Evolutionary conservation across 23 red algal genomes (phyloP).

Genomic region (Gracilaria domingensis): DNA sequence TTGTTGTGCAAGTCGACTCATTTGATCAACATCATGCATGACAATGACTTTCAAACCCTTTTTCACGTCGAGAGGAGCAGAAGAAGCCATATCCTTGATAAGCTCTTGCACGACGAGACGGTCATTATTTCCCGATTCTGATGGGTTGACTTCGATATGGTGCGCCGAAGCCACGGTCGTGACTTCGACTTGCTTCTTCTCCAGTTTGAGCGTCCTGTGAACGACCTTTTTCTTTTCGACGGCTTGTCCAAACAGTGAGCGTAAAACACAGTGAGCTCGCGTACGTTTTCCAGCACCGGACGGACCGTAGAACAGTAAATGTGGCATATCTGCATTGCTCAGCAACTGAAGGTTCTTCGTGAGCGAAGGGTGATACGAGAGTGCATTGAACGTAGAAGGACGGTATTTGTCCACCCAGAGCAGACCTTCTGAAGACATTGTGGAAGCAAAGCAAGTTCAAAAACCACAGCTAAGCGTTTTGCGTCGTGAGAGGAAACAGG

Average conservation of each 20-base stretch:
- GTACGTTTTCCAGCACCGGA: constrained; percentile 97
- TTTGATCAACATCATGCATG: constrained; percentile 92
- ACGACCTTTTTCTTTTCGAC: constrained; percentile 89
- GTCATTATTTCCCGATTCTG: constrained; percentile 90
- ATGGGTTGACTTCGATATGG: constrained; percentile 98
- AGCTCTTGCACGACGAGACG: constrained; percentile 93
- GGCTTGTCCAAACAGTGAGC: constrained; percentile 72
- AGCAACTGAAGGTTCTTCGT: constrained; percentile 74
- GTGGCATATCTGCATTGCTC: constrained; percentile 73
- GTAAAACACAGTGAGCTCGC: constrained; percentile 71
- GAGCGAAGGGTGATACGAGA: constrained; percentile 73
- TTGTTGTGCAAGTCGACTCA: constrained; percentile 92
- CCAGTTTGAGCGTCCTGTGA: constrained; percentile 89
- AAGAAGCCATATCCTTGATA: constrained; percentile 98
- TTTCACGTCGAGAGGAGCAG: constrained; percentile 74
- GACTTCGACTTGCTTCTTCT: constrained; percentile 83
- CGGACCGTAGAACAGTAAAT: constrained; percentile 98
- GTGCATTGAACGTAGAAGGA: constrained; percentile 63
- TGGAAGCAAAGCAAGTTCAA: not conserved
- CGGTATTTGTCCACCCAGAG: constrained; percentile 98
- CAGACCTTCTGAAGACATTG: constrained; percentile 51
- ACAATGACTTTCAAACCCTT: constrained; percentile 90
- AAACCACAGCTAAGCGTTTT: not conserved
- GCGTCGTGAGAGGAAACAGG: too few species aligned
- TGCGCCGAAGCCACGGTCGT: constrained; percentile 86